Percentiles rank a stretch among this genome's conserved stretches.
These are phyloP conservation scores for Penicillium aurantiogriseum DNA, from an alignment of 2,329 filamentous ascomycete genomes.

Conservation along the genomic window DNA sequence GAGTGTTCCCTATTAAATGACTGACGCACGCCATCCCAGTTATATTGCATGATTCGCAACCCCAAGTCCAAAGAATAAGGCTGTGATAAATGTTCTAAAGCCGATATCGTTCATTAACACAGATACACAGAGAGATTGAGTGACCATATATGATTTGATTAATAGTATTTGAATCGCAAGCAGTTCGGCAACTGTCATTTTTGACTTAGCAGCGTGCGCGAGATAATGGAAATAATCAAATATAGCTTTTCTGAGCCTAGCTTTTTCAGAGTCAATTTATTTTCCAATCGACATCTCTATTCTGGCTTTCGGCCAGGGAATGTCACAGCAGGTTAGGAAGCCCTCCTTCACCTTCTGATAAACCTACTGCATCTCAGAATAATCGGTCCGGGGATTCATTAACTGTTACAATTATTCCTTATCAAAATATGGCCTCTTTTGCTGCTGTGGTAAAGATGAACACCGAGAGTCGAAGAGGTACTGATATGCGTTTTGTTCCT, in stretches of 20 bases:
- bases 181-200: neutral
- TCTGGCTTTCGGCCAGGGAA: neutral
- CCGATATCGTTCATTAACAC: neutral
- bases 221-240: neutral
- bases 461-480: neutral
- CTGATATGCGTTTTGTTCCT: neutral
- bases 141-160: neutral
- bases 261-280: neutral
- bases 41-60: slow-evolving; percentile 28
- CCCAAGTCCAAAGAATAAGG: slow-evolving; percentile 14
- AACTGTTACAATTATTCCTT: neutral
- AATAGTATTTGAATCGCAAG: neutral
- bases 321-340: no score
- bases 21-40: slow-evolving; percentile 12
- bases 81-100: neutral
- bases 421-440: neutral
- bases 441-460: neutral
- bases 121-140: neutral
- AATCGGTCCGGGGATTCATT: neutral
- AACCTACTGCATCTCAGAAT: neutral
- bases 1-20: neutral
- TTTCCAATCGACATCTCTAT: neutral
- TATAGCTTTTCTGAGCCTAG: neutral
- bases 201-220: neutral
- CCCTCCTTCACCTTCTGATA: no score